Evolutionary conservation across 352 stramenopile genomes (phyloP).

Genomic region (Labyrinthula sp.): DNA sequence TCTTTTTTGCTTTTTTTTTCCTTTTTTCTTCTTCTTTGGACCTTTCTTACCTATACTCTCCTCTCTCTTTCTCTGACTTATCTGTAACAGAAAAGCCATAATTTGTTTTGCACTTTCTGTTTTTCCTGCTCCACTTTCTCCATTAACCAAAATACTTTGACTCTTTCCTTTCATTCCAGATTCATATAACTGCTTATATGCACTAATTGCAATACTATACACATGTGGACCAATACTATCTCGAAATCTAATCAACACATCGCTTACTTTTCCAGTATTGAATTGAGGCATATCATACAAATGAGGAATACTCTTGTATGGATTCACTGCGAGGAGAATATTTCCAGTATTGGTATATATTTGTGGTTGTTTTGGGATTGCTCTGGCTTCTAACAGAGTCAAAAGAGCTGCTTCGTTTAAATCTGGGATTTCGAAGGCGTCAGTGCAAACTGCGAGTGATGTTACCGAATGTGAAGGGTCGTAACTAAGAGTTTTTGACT

Average conservation of each 20-base stretch:
- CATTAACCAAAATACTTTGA: constrained; percentile 71
- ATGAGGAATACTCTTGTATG: constrained; percentile 38
- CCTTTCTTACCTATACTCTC: too few relatives aligned
- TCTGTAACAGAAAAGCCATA: constrained; percentile 63
- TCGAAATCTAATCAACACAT: constrained; percentile 34
- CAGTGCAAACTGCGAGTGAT: background rate
- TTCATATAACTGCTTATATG: constrained; percentile 53
- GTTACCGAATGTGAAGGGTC: constrained; percentile 3
- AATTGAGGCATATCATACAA: too few relatives aligned
- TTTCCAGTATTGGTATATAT: constrained; percentile 56
- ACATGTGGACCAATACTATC: constrained; percentile 46
- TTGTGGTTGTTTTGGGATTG: constrained; percentile 32
- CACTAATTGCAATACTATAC: constrained; percentile 63
- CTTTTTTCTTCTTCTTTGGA: too few relatives aligned
- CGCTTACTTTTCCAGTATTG: too few relatives aligned
- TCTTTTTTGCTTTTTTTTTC: too few relatives aligned
- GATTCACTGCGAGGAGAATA: constrained; percentile 50
- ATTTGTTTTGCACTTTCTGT: constrained; percentile 82
- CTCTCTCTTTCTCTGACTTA: constrained; percentile 40
- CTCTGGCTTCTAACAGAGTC: constrained; percentile 1
- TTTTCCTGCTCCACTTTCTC: constrained; percentile 76
- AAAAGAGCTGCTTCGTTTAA: constrained; percentile 24
- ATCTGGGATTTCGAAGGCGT: constrained; percentile 9
- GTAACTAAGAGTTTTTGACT: constrained; percentile 17
- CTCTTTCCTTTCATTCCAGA: constrained; percentile 48